Conservation (phyloP, 805 yeast genomes). For the Barnettozyma vustinii region DNA sequence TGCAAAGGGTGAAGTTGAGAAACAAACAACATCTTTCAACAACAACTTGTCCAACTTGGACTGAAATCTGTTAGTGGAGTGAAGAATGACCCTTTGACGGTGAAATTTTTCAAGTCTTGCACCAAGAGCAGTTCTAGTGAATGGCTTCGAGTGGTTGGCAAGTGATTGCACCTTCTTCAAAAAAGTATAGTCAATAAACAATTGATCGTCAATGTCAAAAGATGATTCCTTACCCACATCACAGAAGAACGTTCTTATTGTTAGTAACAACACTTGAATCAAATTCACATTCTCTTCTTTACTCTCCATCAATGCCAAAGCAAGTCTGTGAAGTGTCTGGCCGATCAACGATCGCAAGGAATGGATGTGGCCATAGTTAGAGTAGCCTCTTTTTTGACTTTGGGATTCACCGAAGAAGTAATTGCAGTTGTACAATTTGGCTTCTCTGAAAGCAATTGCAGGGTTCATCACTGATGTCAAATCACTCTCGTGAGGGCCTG, state of each 20-base stretch:
- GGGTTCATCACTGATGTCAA: conserved; percentile 47
- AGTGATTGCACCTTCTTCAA: conserved; percentile 57
- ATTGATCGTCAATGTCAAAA: conserved; percentile 48
- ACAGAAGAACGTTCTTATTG: conserved; percentile 69
- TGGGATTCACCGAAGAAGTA: conserved; percentile 58
- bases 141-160: conserved; percentile 59
- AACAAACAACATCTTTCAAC: conserved; percentile 56
- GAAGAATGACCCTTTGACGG: conserved; percentile 63
- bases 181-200: conserved; percentile 49
- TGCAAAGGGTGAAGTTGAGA: conserved; percentile 66
- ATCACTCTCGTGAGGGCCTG: conserved; percentile 26
- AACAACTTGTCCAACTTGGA: conserved; percentile 57
- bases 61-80: conserved; percentile 68
- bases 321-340: conserved; percentile 53
- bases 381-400: conserved; percentile 37
- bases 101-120: conserved; percentile 71
- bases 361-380: conserved; percentile 51
- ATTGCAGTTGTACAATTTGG: conserved; percentile 56
- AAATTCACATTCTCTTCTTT: conserved; percentile 61
- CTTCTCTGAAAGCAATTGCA: conserved; percentile 49
- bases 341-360: conserved; percentile 56
- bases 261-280: conserved; percentile 55
- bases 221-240: conserved; percentile 74
- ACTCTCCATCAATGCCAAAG: conserved; percentile 38
- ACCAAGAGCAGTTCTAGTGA: conserved; percentile 74